phyloP scores from a whole-genome alignment of 768 basidiomycete genomes.

The Saitozyma sp. region DNA sequence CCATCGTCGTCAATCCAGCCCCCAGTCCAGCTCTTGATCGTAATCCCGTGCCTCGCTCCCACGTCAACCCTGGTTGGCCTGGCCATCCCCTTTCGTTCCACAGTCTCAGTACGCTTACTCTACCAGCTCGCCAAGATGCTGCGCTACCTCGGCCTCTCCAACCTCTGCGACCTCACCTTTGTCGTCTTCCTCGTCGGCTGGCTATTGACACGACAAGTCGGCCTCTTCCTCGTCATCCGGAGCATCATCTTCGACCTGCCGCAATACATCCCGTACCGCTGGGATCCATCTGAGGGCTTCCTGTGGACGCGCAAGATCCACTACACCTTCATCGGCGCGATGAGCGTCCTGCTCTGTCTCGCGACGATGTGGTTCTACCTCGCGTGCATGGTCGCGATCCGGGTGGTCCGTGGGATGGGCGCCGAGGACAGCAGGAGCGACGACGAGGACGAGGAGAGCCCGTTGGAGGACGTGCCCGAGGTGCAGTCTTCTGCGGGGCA shows the following conservation, averaged over 20 bases:
- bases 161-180: conserved; percentile 73
- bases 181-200: conserved; percentile 82
- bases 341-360: conserved; percentile 51
- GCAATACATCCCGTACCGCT: conserved; percentile 59
- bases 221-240: conserved; percentile 72
- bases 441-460: conserved; percentile 34
- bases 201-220: conserved; percentile 82
- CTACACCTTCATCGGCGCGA: conserved; percentile 58
- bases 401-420: conserved; percentile 70
- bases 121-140: conserved; percentile 86
- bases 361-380: conserved; percentile 81
- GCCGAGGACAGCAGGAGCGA: conserved; percentile 86
- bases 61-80: no score
- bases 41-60: no score
- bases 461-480: background rate
- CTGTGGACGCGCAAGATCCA: conserved; percentile 59
- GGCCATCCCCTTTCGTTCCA: no score
- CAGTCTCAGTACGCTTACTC: conserved; percentile 4
- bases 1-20: background rate
- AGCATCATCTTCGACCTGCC: conserved; percentile 62
- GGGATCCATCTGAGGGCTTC: conserved; percentile 63
- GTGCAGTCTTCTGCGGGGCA: background rate
- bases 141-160: conserved; percentile 70
- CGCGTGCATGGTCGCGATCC: conserved; percentile 80
- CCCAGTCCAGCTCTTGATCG: no score